phyloP scores from a whole-genome alignment of 805 yeast species.

The Komagataella kurtzmanii region DNA sequence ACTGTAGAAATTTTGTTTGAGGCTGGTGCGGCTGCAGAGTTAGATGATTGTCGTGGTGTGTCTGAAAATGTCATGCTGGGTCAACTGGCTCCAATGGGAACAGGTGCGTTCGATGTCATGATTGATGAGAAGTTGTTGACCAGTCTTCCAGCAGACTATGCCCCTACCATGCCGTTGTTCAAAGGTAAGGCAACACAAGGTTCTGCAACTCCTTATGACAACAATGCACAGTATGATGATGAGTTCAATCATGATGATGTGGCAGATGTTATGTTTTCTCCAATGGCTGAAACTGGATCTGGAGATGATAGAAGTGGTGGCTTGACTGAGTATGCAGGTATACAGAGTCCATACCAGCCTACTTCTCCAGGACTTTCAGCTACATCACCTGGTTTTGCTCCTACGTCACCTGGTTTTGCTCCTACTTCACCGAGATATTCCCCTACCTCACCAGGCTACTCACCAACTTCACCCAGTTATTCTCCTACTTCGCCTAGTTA shows the following conservation, averaged over 20 bases:
- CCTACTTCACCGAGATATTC: conserved; percentile 34
- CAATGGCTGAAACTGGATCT: conserved; percentile 77
- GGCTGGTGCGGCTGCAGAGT: conserved; percentile 96
- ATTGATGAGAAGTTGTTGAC: conserved; percentile 82
- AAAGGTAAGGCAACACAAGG: conserved; percentile 45
- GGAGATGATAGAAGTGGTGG: conserved; percentile 70
- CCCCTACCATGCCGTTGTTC: conserved; percentile 22
- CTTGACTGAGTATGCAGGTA: conserved; percentile 79
- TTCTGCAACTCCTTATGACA: conserved; percentile 85
- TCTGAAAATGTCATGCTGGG: conserved; percentile 97
- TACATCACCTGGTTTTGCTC: conserved; percentile 42
- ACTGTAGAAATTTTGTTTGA: conserved; percentile 95
- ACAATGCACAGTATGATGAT: conserved; percentile 48
- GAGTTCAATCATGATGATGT: conserved; percentile 41
- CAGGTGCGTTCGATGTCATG: conserved; percentile 94
- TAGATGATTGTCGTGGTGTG: conserved; percentile 97
- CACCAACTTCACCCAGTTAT: conserved; percentile 34
- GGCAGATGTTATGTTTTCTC: conserved; percentile 84
- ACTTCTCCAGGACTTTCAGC: conserved; percentile 23
- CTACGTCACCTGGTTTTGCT: conserved; percentile 38
- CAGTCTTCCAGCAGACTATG: conserved; percentile 38
- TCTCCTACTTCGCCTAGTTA: conserved; percentile 50
- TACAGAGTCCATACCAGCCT: conserved; percentile 24
- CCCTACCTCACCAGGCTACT: conserved; percentile 42
- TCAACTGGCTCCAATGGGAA: conserved; percentile 97